These are phyloP conservation scores for Venustampulla echinocandica DNA, from an alignment of 495 filamentous ascomycete genomes.

Conservation along the genomic window DNA sequence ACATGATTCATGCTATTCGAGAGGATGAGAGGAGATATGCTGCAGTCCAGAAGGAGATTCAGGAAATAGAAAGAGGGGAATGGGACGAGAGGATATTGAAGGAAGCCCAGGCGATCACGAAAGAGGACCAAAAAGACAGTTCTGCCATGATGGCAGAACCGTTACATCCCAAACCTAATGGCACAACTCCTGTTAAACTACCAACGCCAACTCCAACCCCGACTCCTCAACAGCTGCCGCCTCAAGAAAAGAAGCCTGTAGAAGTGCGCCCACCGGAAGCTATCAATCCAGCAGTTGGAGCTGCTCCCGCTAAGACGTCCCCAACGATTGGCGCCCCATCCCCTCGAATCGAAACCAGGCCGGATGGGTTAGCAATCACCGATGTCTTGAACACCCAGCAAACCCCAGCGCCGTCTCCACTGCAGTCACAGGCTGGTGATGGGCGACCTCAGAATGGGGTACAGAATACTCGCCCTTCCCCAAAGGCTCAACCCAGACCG, in stretches of 20 bases:
- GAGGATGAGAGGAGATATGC: conserved; percentile 64
- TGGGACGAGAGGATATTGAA: conserved; percentile 34
- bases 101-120: conserved; percentile 16
- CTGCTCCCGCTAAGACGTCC: conserved; percentile 22
- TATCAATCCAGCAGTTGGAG: conserved; percentile 14
- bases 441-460: neutral
- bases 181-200: no score
- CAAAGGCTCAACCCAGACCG: neutral
- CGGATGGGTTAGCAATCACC: conserved; percentile 15
- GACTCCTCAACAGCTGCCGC: neutral
- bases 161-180: conserved; percentile 21
- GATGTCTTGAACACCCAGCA: conserved; percentile 14
- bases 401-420: conserved; percentile 3
- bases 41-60: conserved; percentile 55
- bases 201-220: conserved; percentile 8
- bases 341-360: conserved; percentile 2
- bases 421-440: conserved; percentile 3
- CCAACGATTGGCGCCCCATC: conserved; percentile 16
- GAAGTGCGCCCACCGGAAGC: neutral
- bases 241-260: conserved; percentile 4
- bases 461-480: neutral
- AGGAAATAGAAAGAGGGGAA: conserved; percentile 54
- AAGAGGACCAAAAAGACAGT: conserved; percentile 3
- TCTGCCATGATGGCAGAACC: conserved; percentile 17
- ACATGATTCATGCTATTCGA: conserved; percentile 58